These are phyloP conservation scores for Annulohypoxylon nitens DNA, from an alignment of 495 filamentous ascomycete species.

Conservation along the genomic window DNA sequence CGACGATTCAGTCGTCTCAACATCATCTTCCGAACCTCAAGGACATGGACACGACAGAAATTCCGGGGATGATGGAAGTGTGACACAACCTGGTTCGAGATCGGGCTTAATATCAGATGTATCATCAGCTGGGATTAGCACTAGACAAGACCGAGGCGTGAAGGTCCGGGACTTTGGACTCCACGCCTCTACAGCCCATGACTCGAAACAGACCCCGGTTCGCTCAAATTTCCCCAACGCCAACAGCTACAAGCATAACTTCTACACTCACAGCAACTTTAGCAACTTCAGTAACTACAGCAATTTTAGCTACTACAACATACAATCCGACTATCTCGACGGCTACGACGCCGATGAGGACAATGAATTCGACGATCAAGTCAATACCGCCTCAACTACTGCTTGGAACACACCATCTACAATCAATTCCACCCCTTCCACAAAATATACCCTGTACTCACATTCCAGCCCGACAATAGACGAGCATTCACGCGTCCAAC, in stretches of 20 bases:
- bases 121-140: constrained; percentile 29
- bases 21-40: constrained; percentile 18
- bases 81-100: constrained; percentile 39
- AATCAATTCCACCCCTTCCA: constrained; percentile 36
- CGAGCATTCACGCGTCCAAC: constrained; percentile 41
- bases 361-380: constrained; percentile 39
- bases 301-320: constrained; percentile 2
- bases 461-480: constrained; percentile 42
- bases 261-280: constrained; percentile 5
- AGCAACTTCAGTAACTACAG: background rate
- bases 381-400: constrained; percentile 27
- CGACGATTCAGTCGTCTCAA: constrained; percentile 2
- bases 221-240: constrained; percentile 43
- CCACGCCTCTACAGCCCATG: constrained; percentile 41
- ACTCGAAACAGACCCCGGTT: constrained; percentile 48
- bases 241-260: constrained; percentile 26
- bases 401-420: constrained; percentile 45
- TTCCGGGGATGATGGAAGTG: constrained; percentile 10
- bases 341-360: constrained; percentile 44
- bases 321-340: constrained; percentile 18
- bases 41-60: constrained; percentile 22
- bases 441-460: constrained; percentile 38
- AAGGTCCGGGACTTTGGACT: constrained; percentile 37
- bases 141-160: constrained; percentile 43
- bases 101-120: constrained; percentile 41